These are phyloP conservation scores for Polytolypa hystricis DNA, from an alignment of 2,329 filamentous ascomycete species.

Conservation along the genomic window DNA sequence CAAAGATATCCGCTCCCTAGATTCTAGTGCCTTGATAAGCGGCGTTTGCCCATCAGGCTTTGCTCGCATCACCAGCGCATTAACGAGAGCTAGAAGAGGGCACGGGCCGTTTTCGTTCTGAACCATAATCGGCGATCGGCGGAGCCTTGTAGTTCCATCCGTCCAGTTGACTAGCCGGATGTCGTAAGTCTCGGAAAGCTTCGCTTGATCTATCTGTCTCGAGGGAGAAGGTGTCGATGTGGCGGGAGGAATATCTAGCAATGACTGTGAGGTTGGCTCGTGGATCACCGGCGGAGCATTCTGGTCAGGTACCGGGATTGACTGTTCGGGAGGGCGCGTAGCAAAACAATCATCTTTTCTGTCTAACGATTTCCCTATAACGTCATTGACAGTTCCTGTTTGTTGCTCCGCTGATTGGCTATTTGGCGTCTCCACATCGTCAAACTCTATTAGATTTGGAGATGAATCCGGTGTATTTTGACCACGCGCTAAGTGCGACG, in stretches of 20 bases:
- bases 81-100: constrained; percentile 83
- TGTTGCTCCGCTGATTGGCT: too few species aligned
- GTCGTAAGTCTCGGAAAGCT: constrained; percentile 62
- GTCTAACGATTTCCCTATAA: too few species aligned
- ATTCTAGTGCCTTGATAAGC: constrained; percentile 64
- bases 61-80: constrained; percentile 77
- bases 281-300: too few species aligned
- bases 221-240: background rate
- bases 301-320: too few species aligned
- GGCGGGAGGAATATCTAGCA: background rate
- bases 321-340: too few species aligned
- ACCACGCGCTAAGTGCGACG: background rate
- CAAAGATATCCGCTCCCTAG: constrained; percentile 78
- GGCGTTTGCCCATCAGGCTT: constrained; percentile 55
- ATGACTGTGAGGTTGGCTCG: too few species aligned
- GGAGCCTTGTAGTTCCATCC: constrained; percentile 52
- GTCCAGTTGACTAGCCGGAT: constrained; percentile 87
- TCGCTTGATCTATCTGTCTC: background rate
- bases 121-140: constrained; percentile 75
- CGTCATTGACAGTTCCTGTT: too few species aligned
- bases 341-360: too few species aligned
- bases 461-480: background rate
- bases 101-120: constrained; percentile 95
- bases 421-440: too few species aligned
- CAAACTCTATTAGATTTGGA: constrained; percentile 1